These are phyloP conservation scores for Eucalyptus pauciflora DNA, from an alignment of 345 rosid species.

Conservation along the genomic window DNA sequence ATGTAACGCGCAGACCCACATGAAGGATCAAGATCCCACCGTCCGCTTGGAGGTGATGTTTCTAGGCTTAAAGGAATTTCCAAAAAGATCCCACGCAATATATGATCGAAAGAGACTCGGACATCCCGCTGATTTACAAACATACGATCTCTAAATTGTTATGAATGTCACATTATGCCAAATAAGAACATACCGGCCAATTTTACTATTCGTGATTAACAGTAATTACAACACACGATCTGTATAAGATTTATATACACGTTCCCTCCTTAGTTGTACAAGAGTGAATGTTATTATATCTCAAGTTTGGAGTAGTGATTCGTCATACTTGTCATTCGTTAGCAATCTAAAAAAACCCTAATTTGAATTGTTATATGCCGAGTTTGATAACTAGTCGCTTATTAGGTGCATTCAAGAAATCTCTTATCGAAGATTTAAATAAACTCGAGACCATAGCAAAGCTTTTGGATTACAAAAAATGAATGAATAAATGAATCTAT, in stretches of 20 bases:
- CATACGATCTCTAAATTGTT: background rate
- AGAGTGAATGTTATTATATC: background rate
- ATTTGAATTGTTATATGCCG: background rate
- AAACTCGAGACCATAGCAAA: rapidly evolving
- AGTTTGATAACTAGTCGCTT: background rate
- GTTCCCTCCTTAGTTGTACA: background rate
- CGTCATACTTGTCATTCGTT: background rate
- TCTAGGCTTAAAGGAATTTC: background rate
- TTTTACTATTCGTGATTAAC: background rate
- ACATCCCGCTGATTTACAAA: too few species aligned
- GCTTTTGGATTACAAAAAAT: background rate
- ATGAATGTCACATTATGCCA: background rate
- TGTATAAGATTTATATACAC: background rate
- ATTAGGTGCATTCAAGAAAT: background rate
- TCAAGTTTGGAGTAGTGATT: background rate
- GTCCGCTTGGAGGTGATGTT: background rate
- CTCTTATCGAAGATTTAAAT: background rate
- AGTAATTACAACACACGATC: background rate
- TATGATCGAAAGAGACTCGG: too few species aligned
- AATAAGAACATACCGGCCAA: background rate
- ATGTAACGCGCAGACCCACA: background rate
- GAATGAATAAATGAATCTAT: background rate
- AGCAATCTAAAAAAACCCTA: background rate
- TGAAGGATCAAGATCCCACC: background rate
- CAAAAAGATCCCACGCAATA: too few species aligned